Evolutionary conservation across 2,329 filamentous ascomycete species (phyloP), one percentile per base, ranked within the genome.

Genomic region (Botryotinia narcissicola): DNA sequence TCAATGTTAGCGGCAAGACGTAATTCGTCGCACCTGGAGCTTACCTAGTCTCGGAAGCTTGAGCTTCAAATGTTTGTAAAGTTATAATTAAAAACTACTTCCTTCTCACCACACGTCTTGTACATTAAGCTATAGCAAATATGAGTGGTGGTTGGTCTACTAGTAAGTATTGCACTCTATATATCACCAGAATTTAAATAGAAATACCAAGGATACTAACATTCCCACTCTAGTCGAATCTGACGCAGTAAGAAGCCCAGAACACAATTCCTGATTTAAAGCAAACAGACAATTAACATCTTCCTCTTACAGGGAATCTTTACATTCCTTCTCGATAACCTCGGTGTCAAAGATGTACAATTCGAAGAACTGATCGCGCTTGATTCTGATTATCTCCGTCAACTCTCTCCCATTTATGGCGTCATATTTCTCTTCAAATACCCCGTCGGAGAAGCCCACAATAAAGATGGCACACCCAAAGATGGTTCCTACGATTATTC

Each of bases 341-440:
- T 99, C 75, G 96, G 96, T 69, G 95, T 97, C 79, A 92, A 95
- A 82, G 90, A 93, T 81, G 94, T 98, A 3, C 96, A 99, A 83
- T 98, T 98, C 82, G 96, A 98, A 85, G 96, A 99, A 85, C 90
- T 99, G 76, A 89, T 98, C 74, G 92, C 93, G 1, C 90, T 99
- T 77, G 95, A 98, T 78, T 86, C 93, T 10, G 89, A 93, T 70
- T 88, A 88, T 73, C 87, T 97, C 20, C 87, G 88, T 61, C 85
- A 90, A 76, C 88, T 94, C 48, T 90, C 92, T 78, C 92, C 93
- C 29, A 87, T 97, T 71, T 97, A 97, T 84, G 96, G 96, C 80
- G 94, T 99, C 78, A 98, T 99, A 81, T 99, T 99, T 84, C 93
- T 99, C 82, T 99, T 99, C 90, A 98, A 98, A 85, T 99, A 93